Percentiles rank a stretch among this genome's conserved stretches.
Conservation (phyloP, 2,329 filamentous ascomycete species). For the Clathrospora elynae region DNA sequence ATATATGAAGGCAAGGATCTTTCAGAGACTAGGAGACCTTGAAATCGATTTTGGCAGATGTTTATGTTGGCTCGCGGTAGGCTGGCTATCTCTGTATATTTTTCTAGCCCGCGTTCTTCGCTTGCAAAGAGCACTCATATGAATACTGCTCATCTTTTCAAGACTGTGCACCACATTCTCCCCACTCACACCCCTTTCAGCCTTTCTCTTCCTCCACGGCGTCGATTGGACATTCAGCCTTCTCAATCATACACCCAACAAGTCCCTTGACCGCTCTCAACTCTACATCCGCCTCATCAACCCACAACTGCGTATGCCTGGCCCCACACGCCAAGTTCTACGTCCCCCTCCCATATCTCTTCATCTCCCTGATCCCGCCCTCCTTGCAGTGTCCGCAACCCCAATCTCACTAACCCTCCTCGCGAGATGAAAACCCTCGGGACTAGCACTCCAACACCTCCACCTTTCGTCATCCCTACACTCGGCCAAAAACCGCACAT, state of each 20-base stretch:
- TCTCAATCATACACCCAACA: slow-evolving; percentile 6
- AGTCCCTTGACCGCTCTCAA: slow-evolving; percentile 4
- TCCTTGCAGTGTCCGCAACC: slow-evolving; percentile 9
- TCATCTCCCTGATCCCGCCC: background rate
- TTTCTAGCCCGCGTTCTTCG: too few species aligned
- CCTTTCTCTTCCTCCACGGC: slow-evolving; percentile 5
- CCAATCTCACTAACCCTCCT: slow-evolving; percentile 35
- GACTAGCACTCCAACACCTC: slow-evolving; percentile 45
- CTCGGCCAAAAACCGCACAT: slow-evolving; percentile 48
- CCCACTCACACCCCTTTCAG: slow-evolving; percentile 19
- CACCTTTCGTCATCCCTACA: slow-evolving; percentile 46
- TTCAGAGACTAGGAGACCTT: too few species aligned
- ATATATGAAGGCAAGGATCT: too few species aligned
- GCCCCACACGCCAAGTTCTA: slow-evolving; percentile 24
- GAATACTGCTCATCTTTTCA: slow-evolving; percentile 3
- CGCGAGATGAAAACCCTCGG: slow-evolving; percentile 51
- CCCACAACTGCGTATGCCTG: slow-evolving; percentile 14
- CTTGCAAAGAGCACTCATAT: background rate
- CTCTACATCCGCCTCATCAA: slow-evolving; percentile 6
- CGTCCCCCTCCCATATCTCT: slow-evolving; percentile 7
- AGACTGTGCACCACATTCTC: slow-evolving; percentile 21
- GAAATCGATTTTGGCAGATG: too few species aligned
- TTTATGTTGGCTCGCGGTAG: too few species aligned
- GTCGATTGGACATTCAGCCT: slow-evolving; percentile 13
- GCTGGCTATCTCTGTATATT: too few species aligned